These are phyloP conservation scores for Isochrysis galbana DNA, from an alignment of 78 protist species.

Conservation along the genomic window DNA sequence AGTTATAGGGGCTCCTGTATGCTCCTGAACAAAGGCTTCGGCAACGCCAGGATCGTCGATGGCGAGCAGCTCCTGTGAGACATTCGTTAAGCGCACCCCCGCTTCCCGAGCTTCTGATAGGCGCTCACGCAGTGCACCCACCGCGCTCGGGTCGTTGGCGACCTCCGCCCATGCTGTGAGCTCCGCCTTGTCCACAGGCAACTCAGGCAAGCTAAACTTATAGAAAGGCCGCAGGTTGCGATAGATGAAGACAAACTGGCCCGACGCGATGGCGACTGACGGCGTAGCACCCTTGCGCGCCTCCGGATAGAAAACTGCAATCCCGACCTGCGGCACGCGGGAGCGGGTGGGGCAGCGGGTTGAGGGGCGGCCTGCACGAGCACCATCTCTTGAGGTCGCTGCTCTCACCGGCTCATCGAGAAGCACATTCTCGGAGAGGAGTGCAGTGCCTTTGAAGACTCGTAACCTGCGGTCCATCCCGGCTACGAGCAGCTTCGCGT, in stretches of 20 bases:
- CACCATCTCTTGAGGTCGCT: conserved; percentile 52
- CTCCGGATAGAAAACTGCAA: conserved; percentile 49
- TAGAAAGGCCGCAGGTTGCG: conserved; percentile 57
- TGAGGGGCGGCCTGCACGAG: too few relatives aligned
- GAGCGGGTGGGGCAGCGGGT: too few relatives aligned
- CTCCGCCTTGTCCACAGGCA: background rate
- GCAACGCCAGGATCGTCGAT: too few relatives aligned
- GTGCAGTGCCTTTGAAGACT: conserved; percentile 33
- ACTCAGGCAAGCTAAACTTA: conserved; percentile 57
- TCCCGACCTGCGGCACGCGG: too few relatives aligned
- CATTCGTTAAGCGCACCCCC: conserved; percentile 11
- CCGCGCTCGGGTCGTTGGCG: background rate
- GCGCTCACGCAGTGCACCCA: background rate
- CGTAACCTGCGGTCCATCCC: conserved; percentile 17
- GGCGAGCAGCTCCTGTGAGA: conserved; percentile 44
- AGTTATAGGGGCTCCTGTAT: too few relatives aligned
- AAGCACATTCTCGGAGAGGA: conserved; percentile 42
- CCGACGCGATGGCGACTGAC: conserved; percentile 44
- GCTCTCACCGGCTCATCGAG: too few relatives aligned
- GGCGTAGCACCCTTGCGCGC: background rate
- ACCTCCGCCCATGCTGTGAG: conserved; percentile 11
- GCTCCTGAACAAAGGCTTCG: too few relatives aligned
- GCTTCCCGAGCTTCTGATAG: background rate
- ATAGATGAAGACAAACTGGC: conserved; percentile 56
- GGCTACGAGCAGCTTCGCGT: conserved; percentile 62